A percentile compares a stretch with the other conserved stretches of the same genome.
These are phyloP conservation scores for Tuber calosporum DNA, from an alignment of 495 filamentous ascomycete species.

Conservation along the genomic window DNA sequence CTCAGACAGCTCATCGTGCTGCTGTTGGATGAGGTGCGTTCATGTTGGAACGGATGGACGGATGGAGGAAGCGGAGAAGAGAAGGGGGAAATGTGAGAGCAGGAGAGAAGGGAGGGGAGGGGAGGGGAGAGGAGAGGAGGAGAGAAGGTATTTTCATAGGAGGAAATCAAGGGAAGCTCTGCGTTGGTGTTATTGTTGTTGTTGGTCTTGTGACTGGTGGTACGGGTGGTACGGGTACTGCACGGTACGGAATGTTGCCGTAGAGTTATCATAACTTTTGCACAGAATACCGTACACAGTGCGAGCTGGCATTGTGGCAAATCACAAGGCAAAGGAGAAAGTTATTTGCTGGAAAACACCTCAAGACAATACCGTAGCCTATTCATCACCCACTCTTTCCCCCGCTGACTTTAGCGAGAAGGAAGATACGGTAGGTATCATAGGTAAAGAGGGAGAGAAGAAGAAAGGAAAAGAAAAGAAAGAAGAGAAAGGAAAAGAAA, in stretches of 20 bases:
- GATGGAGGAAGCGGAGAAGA: neutral
- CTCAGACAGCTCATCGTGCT: neutral
- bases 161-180: constrained; percentile 6
- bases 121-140: neutral
- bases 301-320: neutral
- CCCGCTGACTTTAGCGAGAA: neutral
- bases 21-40: neutral
- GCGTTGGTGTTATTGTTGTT: constrained; percentile 7
- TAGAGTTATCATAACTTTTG: constrained; percentile 7
- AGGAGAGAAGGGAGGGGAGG: neutral
- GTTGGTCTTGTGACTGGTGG: constrained; percentile 4
- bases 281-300: neutral
- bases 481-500: too few relatives aligned
- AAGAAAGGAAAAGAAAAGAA: neutral
- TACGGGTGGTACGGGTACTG: constrained; percentile 7
- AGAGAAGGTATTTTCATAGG: constrained; percentile 4
- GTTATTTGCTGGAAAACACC: neutral
- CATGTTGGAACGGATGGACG: neutral
- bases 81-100: neutral
- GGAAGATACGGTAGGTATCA: too few relatives aligned
- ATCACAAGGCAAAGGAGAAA: neutral
- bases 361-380: neutral
- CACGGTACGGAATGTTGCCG: neutral
- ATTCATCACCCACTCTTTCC: neutral
- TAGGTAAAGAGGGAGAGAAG: neutral